Base-by-base conservation (phyloP, 495 filamentous ascomycete species). In the Pseudotulostoma volvatum region DNA sequence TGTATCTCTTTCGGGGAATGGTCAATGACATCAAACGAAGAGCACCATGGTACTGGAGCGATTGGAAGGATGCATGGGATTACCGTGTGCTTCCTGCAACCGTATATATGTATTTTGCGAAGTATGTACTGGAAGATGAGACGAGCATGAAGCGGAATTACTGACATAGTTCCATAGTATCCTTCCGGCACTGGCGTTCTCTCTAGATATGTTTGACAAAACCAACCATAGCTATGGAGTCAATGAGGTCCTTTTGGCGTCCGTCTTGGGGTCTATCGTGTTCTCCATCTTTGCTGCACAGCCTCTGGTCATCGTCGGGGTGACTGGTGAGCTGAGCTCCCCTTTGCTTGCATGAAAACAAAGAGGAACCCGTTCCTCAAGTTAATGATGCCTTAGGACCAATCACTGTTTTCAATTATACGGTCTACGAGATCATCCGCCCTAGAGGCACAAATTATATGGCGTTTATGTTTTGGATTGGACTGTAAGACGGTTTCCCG, bases 31-130 rank as follows among this genome's bases (percentile, higher is more conserved):
- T 86, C 37, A 74, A 71, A 40, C 71, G 81, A 36, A 64, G 83
- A 42, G 70, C 67, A 3, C 83, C 83, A 7, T 87, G 67, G 52
- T 90, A 85, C 48, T 64, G 59, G 60, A 81, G 73, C 53, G 83
- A 90, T 57, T 86, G 77, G 79, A 66, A 58, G 19, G 83, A 88
- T 60, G 83, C 82, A 2, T 85, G 79, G 81, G 74, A 85, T 53
- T 90, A 90, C 59, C 71, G 83, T 23, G 77, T 85, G 28, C 64
- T 90, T 18, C 80, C 83, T 23, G 79, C 77, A 18, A 85, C 82
- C 23, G 66, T 90, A 34, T 86, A 86, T 56, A 90, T 86, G 81
- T 88, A 84, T 59, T 88, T 87, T 66, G 83, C 81, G 18, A 87
- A 87, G 81, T 85, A 63, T 50, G 74, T 42, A 34, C 14, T 19